These are phyloP conservation scores for Penicillium sp. DNA, from an alignment of 2,329 filamentous ascomycete genomes.

Conservation along the genomic window DNA sequence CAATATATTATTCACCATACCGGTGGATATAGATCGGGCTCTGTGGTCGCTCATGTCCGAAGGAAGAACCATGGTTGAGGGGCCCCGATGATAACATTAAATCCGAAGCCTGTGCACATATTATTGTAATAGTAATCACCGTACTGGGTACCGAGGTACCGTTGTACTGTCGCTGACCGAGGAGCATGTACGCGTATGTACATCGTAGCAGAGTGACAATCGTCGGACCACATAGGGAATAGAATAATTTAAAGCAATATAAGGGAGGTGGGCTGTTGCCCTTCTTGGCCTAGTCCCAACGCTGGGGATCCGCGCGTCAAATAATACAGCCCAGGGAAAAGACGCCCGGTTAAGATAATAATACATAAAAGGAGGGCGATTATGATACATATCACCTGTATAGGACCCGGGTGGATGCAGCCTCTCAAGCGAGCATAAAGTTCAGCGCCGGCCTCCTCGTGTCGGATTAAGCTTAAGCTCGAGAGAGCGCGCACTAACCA, in stretches of 20 bases:
- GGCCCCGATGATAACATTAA: neutral
- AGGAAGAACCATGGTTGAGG: conserved; percentile 5
- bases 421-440: conserved; percentile 37
- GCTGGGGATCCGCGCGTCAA: conserved; percentile 18
- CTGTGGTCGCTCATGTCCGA: conserved; percentile 7
- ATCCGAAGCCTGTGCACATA: conserved; percentile 6
- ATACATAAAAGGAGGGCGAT: too few species aligned
- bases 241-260: conserved; percentile 9
- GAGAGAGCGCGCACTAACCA: conserved; percentile 37
- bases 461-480: conserved; percentile 48
- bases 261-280: conserved; percentile 10
- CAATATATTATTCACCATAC: too few species aligned
- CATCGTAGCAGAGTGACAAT: too few species aligned
- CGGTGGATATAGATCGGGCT: too few species aligned
- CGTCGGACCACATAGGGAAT: too few species aligned
- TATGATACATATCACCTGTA: too few species aligned
- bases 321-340: too few species aligned
- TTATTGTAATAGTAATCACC: too few species aligned
- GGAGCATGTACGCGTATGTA: too few species aligned
- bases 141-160: too few species aligned
- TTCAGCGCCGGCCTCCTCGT: conserved; percentile 36
- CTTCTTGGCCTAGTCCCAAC: conserved; percentile 8
- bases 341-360: too few species aligned
- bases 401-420: conserved; percentile 17
- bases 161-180: too few species aligned